Percentiles rank a stretch among this genome's conserved stretches.
These are phyloP conservation scores for Vigna trinervia DNA, from an alignment of 306 rosid species.

Conservation along the genomic window DNA sequence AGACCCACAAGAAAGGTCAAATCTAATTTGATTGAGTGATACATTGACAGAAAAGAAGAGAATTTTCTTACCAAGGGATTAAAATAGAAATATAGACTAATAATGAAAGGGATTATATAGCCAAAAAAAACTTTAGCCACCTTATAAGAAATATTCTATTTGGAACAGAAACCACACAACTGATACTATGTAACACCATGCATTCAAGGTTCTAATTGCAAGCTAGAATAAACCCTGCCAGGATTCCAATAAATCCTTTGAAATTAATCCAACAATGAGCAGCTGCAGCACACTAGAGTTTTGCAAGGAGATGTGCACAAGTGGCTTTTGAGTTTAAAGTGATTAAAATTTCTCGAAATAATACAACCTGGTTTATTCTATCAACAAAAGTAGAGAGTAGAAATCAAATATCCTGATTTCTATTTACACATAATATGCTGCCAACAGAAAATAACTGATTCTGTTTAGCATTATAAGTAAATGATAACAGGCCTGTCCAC, in stretches of 20 bases:
- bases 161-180: not conserved
- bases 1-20: not conserved
- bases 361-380: constrained; percentile 2
- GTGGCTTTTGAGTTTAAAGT: not conserved
- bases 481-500: not conserved
- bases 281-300: constrained; percentile 5
- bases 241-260: not conserved
- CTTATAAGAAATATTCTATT: not conserved
- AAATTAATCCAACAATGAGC: not conserved
- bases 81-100: not conserved
- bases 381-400: not conserved
- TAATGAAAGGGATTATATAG: not conserved
- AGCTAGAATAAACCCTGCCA: not conserved
- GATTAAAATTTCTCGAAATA: not conserved
- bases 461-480: constrained; percentile 1
- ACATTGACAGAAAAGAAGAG: not conserved
- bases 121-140: constrained; percentile 6
- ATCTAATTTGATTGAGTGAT: not conserved
- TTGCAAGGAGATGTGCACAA: not conserved
- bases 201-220: not conserved
- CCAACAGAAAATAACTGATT: not conserved
- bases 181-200: not conserved
- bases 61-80: not conserved
- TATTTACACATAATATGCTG: not conserved
- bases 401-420: not conserved